These are phyloP conservation scores for Auricularia sp. DNA, from an alignment of 768 basidiomycete genomes.

Conservation along the genomic window DNA sequence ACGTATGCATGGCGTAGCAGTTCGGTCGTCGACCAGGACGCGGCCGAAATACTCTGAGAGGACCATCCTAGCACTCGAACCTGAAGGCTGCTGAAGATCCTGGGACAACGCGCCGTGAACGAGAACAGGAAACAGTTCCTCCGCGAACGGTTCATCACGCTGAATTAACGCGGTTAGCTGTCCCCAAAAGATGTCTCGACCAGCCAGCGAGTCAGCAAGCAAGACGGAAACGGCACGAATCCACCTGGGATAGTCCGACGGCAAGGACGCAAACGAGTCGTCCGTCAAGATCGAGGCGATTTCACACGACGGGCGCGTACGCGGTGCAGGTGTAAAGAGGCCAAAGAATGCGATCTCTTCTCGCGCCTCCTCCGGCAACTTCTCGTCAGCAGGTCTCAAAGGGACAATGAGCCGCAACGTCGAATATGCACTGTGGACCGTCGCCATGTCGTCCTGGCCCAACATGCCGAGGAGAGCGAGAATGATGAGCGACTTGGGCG, in stretches of 20 bases:
- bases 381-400: slow-evolving; percentile 11
- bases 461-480: slow-evolving; percentile 49
- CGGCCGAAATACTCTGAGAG: slow-evolving; percentile 47
- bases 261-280: not conserved
- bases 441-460: slow-evolving; percentile 36
- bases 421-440: slow-evolving; percentile 49
- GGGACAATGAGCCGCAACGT: slow-evolving; percentile 54
- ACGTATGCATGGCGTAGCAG: slow-evolving; percentile 35
- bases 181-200: slow-evolving; percentile 51
- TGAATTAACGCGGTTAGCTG: slow-evolving; percentile 53
- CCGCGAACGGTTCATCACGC: slow-evolving; percentile 47
- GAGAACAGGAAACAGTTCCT: slow-evolving; percentile 61
- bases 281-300: not conserved
- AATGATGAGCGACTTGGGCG: slow-evolving; percentile 26
- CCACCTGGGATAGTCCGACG: slow-evolving; percentile 52
- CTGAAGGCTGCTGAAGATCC: slow-evolving; percentile 15
- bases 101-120: slow-evolving; percentile 43
- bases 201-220: slow-evolving; percentile 49
- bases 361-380: not conserved
- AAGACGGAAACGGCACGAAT: slow-evolving; percentile 46
- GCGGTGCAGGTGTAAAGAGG: not conserved
- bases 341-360: not conserved
- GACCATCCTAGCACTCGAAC: slow-evolving; percentile 12
- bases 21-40: slow-evolving; percentile 34
- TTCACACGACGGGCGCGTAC: not conserved